Evolutionary conservation across 164 flowering plant species (phyloP), one percentile per base, ranked within the genome.

Genomic region (Houttuynia cordata): DNA sequence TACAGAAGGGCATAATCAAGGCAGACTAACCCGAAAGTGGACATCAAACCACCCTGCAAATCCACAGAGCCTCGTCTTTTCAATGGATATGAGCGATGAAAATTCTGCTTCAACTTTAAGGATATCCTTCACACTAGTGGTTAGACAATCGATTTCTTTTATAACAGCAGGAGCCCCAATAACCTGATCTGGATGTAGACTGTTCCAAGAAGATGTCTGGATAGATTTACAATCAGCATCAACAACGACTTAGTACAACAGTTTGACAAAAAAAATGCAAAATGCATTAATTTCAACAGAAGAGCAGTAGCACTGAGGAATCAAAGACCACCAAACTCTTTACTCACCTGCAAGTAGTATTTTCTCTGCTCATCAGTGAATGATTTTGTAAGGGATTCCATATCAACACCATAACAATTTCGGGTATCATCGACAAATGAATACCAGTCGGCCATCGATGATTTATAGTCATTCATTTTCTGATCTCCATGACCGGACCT

Each of bases 1-100:
- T 18, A 19, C 6, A 24, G 37, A 15, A 17, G 19, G n/a, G 25
- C 15, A 23, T 1, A 13, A 41, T 6, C 30, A 42, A 58, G 23
- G 56, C 41, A 30, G 19, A 71, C 86, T 68, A 74, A 93, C 99
- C 62, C 88, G 83, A 67, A 93, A 93, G 71, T 88, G 97, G 62
- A 93, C 99, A 78, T 93, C 99, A 78, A 93, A 93, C 99, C 99
- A 90, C 63, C 99, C 99, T 24, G 73, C 83, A 73, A 83, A 86
- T 3, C 96, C 99, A 74, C 81, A 85, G 20, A 93, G 74, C 65
- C 81, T 68, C 9, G 88, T 73, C 41, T 70, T 67, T 37, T 81
- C 86, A 10, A 54, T 24, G 24, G 71, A 67, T 42, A 93, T 76
- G 51, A 79, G 60, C 25, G 84, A 82, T 0, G 77, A 70, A 69